Conservation (phyloP, 768 basidiomycete genomes). For the Tylopilus subfusipes region DNA sequence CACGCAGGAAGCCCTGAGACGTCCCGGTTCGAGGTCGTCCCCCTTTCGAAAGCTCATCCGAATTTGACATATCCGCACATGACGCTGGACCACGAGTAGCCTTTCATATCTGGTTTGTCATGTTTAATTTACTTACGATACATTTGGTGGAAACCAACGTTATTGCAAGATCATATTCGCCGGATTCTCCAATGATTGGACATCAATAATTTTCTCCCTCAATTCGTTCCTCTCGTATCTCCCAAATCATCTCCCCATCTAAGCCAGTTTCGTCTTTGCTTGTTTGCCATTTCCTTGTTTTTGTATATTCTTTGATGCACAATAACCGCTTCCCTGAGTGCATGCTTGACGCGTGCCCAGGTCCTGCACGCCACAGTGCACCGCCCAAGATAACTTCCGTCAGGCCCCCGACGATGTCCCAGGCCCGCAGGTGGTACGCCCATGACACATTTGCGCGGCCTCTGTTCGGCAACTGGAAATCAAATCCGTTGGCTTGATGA, state of each 20-base stretch:
- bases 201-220: slow-evolving; percentile 3
- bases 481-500: neutral
- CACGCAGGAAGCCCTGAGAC: slow-evolving; percentile 47
- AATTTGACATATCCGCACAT: slow-evolving; percentile 58
- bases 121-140: slow-evolving; percentile 17
- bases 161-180: slow-evolving; percentile 13
- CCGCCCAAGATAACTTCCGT: slow-evolving; percentile 12
- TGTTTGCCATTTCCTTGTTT: slow-evolving; percentile 14
- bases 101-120: slow-evolving; percentile 14
- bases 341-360: slow-evolving; percentile 23
- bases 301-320: slow-evolving; percentile 16
- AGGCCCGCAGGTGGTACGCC: neutral
- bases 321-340: slow-evolving; percentile 10
- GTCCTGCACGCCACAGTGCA: slow-evolving; percentile 11
- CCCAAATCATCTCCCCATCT: slow-evolving; percentile 8
- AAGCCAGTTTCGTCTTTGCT: slow-evolving; percentile 21
- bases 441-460: slow-evolving; percentile 1
- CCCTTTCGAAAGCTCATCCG: slow-evolving; percentile 41
- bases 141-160: slow-evolving; percentile 8
- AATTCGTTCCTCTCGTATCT: slow-evolving; percentile 6
- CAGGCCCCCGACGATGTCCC: neutral
- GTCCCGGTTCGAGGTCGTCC: slow-evolving; percentile 66
- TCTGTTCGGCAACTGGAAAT: neutral
- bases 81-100: slow-evolving; percentile 42
- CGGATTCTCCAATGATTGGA: slow-evolving; percentile 8